A percentile compares a stretch with the other conserved stretches of the same genome.
These are phyloP conservation scores for Calonectria pseudoreteaudii DNA, from an alignment of 2,329 filamentous ascomycete genomes.

Conservation along the genomic window DNA sequence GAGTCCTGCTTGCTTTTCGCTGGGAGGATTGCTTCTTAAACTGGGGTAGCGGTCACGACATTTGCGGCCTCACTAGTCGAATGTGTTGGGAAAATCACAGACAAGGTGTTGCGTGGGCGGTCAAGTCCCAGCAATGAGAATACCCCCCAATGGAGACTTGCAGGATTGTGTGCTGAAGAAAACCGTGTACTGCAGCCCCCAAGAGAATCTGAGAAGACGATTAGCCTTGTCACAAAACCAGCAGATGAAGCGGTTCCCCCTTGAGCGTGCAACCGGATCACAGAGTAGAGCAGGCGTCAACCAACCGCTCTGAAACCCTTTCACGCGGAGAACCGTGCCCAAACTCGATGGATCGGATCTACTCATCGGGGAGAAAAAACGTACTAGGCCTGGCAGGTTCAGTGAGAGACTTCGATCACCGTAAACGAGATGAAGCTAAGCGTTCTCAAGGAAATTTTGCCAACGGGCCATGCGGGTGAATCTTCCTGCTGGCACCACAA, in stretches of 20 bases:
- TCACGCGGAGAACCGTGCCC: not conserved
- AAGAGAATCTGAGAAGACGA: constrained; percentile 16
- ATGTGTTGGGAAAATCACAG: constrained; percentile 30
- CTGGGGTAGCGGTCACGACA: constrained; percentile 35
- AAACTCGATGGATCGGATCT: constrained; percentile 6
- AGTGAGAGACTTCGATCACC: constrained; percentile 26
- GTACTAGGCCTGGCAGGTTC: constrained; percentile 32
- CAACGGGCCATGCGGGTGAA: constrained; percentile 22
- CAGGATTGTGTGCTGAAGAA: constrained; percentile 37
- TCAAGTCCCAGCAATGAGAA: constrained; percentile 37
- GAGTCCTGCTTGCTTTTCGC: constrained; percentile 27
- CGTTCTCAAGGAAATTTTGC: constrained; percentile 29
- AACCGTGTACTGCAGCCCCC: constrained; percentile 18
- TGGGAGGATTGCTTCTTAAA: constrained; percentile 31
- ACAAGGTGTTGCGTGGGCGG: constrained; percentile 26
- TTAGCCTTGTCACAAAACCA: constrained; percentile 23
- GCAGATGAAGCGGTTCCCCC: not conserved
- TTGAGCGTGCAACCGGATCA: not conserved
- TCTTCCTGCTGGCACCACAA: constrained; percentile 35
- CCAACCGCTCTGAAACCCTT: not conserved
- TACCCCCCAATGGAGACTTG: constrained; percentile 27
- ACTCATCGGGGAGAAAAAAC: not conserved
- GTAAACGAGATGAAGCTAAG: constrained; percentile 33
- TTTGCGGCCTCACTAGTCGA: constrained; percentile 36
- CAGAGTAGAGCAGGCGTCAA: not conserved